Conservation (phyloP, 2,329 filamentous ascomycete genomes). For the Macrophomina pseudophaseolina region DNA sequence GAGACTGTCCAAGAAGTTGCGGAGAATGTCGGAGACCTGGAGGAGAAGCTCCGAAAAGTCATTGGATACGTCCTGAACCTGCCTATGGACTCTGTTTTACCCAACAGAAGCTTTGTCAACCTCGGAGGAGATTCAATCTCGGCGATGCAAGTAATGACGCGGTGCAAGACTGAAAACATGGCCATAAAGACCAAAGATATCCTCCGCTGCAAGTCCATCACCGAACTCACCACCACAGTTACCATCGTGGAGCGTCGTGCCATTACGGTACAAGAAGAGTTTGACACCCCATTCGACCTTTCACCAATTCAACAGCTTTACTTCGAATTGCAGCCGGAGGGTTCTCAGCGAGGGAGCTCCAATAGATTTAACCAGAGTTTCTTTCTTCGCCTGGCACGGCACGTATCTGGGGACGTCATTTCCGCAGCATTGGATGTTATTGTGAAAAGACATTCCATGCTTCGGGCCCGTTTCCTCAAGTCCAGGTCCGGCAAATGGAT, state of each 20-base stretch:
- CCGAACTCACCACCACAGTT: slow-evolving; percentile 6
- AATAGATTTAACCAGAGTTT: slow-evolving; percentile 44
- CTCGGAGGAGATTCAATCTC: slow-evolving; percentile 43
- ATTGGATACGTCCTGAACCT: slow-evolving; percentile 3
- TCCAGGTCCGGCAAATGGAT: slow-evolving; percentile 35
- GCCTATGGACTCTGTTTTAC: neutral
- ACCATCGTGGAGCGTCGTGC: neutral
- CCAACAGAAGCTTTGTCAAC: slow-evolving; percentile 34
- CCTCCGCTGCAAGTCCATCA: slow-evolving; percentile 10
- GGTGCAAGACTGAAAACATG: slow-evolving; percentile 9
- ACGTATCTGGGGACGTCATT: slow-evolving; percentile 35
- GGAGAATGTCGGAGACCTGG: neutral
- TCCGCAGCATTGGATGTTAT: slow-evolving; percentile 35
- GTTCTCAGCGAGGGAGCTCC: slow-evolving; percentile 27
- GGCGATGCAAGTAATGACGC: slow-evolving; percentile 37
- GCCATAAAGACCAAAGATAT: slow-evolving; percentile 7
- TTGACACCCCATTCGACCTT: slow-evolving; percentile 39
- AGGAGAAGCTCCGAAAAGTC: slow-evolving; percentile 10
- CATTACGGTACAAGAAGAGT: slow-evolving; percentile 31
- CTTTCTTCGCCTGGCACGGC: slow-evolving; percentile 37
- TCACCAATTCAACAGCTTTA: slow-evolving; percentile 42
- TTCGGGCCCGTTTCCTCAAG: slow-evolving; percentile 39
- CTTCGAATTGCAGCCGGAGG: slow-evolving; percentile 39
- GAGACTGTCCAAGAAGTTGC: neutral
- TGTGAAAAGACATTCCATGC: slow-evolving; percentile 40